Evolutionary conservation across 2,329 filamentous ascomycete species (phyloP).

Genomic region (Fusarium aywerte): DNA sequence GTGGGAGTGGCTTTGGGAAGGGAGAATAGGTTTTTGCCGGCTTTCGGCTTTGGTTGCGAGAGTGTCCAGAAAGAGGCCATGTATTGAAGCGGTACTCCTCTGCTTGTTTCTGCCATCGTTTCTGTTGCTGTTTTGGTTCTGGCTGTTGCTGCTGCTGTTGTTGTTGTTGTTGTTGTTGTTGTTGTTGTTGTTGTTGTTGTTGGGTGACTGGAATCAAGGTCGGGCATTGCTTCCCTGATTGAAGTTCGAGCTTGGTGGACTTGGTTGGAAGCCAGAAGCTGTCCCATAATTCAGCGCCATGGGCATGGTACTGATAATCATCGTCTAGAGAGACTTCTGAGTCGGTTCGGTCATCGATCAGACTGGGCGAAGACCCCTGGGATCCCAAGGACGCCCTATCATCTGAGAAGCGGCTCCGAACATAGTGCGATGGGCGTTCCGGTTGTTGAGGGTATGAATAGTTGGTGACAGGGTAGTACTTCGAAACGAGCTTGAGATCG

Average conservation of each 20-base stretch:
- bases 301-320: slow-evolving; percentile 60
- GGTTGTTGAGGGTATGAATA: slow-evolving; percentile 54
- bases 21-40: slow-evolving; percentile 53
- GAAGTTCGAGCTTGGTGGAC: slow-evolving; percentile 20
- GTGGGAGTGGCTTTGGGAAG: slow-evolving; percentile 54
- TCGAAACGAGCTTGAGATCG: slow-evolving; percentile 54
- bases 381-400: slow-evolving; percentile 59
- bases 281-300: slow-evolving; percentile 62
- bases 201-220: slow-evolving; percentile 49
- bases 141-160: slow-evolving; percentile 13
- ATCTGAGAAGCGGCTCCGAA: slow-evolving; percentile 40
- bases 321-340: slow-evolving; percentile 64
- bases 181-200: slow-evolving; percentile 28
- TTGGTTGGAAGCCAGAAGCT: slow-evolving; percentile 57
- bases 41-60: slow-evolving; percentile 38
- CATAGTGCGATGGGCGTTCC: slow-evolving; percentile 36
- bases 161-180: background rate
- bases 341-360: slow-evolving; percentile 63
- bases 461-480: slow-evolving; percentile 55
- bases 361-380: slow-evolving; percentile 58
- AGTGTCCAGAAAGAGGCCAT: slow-evolving; percentile 45
- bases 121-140: background rate
- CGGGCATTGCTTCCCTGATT: slow-evolving; percentile 47
- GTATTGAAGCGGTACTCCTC: slow-evolving; percentile 44
- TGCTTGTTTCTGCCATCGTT: slow-evolving; percentile 15